Conservation (phyloP, 345 rosid genomes). For the Brassica nigra region DNA sequence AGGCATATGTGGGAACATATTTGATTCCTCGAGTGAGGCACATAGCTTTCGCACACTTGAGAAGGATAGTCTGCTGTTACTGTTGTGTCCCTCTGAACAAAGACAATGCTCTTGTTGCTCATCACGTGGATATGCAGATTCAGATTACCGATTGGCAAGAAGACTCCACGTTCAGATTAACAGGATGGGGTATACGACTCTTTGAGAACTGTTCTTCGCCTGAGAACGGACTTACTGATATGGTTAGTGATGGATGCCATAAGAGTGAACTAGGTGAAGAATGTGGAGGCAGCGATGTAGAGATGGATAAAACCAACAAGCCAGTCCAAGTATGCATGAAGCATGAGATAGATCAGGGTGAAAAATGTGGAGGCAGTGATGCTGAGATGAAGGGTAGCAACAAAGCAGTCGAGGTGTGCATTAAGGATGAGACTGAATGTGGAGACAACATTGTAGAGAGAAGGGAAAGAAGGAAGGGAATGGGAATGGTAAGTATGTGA, state of each 20-base stretch:
- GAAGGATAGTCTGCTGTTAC: neutral
- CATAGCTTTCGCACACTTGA: neutral
- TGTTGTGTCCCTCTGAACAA: neutral
- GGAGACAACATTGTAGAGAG: neutral
- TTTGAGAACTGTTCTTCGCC: neutral
- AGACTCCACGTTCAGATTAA: neutral
- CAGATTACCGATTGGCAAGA: neutral
- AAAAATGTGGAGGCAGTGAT: neutral
- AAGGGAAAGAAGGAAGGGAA: neutral
- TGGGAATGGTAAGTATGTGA: neutral
- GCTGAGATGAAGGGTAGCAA: neutral
- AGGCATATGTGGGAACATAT: neutral
- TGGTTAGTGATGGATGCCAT: neutral
- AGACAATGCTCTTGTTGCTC: neutral
- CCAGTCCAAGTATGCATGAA: neutral
- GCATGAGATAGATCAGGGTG: neutral
- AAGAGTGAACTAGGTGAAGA: neutral
- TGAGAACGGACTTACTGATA: neutral
- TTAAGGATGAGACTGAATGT: neutral
- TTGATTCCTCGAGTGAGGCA: neutral
- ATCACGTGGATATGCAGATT: neutral
- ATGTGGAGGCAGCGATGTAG: neutral
- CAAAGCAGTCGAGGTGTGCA: neutral
- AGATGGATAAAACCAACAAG: neutral
- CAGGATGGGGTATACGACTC: conserved; percentile 17